phyloP scores from a whole-genome alignment of 2,329 filamentous ascomycete genomes.

The Fragosphaeria purpurea region DNA sequence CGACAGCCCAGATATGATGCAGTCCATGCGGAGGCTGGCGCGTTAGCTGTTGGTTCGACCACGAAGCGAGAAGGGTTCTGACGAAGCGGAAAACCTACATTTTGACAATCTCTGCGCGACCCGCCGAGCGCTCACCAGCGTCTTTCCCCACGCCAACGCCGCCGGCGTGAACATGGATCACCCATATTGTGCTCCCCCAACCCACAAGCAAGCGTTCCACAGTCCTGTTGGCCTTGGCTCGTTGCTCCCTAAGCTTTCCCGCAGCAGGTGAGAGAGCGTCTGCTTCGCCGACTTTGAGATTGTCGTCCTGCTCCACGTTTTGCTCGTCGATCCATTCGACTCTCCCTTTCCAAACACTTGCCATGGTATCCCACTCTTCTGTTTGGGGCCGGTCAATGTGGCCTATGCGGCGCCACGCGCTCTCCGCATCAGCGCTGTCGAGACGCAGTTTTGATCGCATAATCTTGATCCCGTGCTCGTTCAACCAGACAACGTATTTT shows the following conservation, averaged over 20 bases:
- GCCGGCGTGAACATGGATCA: slow-evolving; percentile 79
- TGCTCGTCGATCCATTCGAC: slow-evolving; percentile 89
- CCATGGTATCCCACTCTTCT: slow-evolving; percentile 91
- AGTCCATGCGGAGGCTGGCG: slow-evolving; percentile 78
- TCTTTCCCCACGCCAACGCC: slow-evolving; percentile 56
- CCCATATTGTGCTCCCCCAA: slow-evolving; percentile 95
- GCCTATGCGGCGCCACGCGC: slow-evolving; percentile 88
- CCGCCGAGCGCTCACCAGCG: slow-evolving; percentile 60
- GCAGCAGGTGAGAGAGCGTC: slow-evolving; percentile 33
- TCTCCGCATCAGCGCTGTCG: slow-evolving; percentile 64
- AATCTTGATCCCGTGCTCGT: slow-evolving; percentile 95
- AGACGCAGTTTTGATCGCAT: slow-evolving; percentile 85
- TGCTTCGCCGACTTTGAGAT: slow-evolving; percentile 28
- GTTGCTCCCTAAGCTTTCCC: slow-evolving; percentile 39
- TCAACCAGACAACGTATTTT: slow-evolving; percentile 89
- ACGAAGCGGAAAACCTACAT: slow-evolving; percentile 50
- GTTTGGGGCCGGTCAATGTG: slow-evolving; percentile 84
- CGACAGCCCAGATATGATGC: slow-evolving; percentile 93
- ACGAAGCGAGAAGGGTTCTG: neutral
- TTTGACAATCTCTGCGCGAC: slow-evolving; percentile 81
- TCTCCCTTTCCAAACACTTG: slow-evolving; percentile 84
- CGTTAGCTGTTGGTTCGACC: neutral
- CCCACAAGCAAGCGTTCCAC: slow-evolving; percentile 81
- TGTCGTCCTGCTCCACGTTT: slow-evolving; percentile 63
- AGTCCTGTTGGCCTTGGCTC: slow-evolving; percentile 33